Percentiles rank a stretch among this genome's conserved stretches.
These are phyloP conservation scores for Ploettnerulaceae sp. DNA, from an alignment of 2,329 filamentous ascomycete species.

Conservation along the genomic window DNA sequence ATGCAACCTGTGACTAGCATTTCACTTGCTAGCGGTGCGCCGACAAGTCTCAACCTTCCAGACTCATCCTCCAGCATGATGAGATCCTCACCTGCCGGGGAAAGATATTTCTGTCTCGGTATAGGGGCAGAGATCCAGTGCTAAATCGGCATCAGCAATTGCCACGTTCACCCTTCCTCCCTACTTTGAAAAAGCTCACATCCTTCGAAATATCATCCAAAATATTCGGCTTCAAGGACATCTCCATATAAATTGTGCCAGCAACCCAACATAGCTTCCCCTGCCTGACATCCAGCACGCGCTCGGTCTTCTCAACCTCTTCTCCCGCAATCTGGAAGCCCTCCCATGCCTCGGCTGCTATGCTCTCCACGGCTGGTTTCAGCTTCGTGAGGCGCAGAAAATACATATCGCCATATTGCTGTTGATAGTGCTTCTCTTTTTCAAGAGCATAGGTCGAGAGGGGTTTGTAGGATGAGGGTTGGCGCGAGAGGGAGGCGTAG, in stretches of 20 bases:
- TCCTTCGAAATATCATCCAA: slow-evolving; percentile 93
- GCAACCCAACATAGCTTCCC: slow-evolving; percentile 93
- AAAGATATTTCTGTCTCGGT: slow-evolving; percentile 70
- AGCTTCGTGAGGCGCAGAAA: slow-evolving; percentile 84
- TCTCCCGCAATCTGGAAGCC: slow-evolving; percentile 75
- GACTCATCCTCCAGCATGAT: slow-evolving; percentile 95
- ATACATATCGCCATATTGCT: slow-evolving; percentile 98
- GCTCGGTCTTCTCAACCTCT: slow-evolving; percentile 68
- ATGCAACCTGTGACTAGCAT: slow-evolving; percentile 89
- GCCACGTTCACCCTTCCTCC: background rate
- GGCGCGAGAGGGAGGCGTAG: slow-evolving; percentile 44
- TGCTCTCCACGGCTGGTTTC: slow-evolving; percentile 73
- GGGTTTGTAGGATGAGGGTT: slow-evolving; percentile 63
- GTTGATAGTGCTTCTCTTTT: slow-evolving; percentile 71
- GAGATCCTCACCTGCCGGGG: slow-evolving; percentile 52
- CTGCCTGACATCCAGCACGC: slow-evolving; percentile 92
- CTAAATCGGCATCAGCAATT: slow-evolving; percentile 39
- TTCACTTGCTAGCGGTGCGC: slow-evolving; percentile 60
- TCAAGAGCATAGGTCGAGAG: slow-evolving; percentile 70
- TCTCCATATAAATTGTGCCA: slow-evolving; percentile 95
- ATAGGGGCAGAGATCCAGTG: slow-evolving; percentile 86
- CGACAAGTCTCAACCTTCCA: slow-evolving; percentile 75
- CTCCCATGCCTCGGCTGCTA: slow-evolving; percentile 72
- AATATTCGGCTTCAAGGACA: slow-evolving; percentile 93
- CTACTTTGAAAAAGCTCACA: slow-evolving; percentile 43